Evolutionary conservation across 2,329 filamentous ascomycete genomes (phyloP).

Genomic region (Zymoseptoria ardabiliae): DNA sequence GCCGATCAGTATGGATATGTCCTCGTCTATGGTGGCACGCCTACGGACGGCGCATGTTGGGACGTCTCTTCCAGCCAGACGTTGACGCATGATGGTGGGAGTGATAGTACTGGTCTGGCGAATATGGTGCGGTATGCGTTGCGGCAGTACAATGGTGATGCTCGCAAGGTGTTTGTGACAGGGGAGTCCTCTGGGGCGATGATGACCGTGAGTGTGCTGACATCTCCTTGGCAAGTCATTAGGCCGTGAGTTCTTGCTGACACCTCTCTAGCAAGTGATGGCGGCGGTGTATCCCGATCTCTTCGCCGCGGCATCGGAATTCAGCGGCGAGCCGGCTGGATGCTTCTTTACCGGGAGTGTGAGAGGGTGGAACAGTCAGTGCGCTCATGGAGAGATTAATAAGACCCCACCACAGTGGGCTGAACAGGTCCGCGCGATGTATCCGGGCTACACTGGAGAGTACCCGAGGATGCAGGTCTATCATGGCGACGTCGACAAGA

Average conservation of each 20-base stretch:
- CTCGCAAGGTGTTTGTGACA: slow-evolving; percentile 47
- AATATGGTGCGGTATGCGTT: slow-evolving; percentile 54
- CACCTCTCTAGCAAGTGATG: slow-evolving; percentile 36
- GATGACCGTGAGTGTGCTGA: slow-evolving; percentile 39
- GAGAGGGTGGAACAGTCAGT: slow-evolving; percentile 46
- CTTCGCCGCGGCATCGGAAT: slow-evolving; percentile 45
- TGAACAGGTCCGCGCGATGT: slow-evolving; percentile 41
- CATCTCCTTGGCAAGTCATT: slow-evolving; percentile 36
- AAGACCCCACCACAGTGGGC: slow-evolving; percentile 44
- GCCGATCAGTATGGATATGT: slow-evolving; percentile 52
- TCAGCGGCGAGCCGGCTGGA: slow-evolving; percentile 48
- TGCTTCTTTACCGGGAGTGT: slow-evolving; percentile 45
- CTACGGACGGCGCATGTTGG: slow-evolving; percentile 51
- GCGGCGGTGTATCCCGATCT: slow-evolving; percentile 47
- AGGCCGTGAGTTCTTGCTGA: neutral
- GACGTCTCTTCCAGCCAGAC: slow-evolving; percentile 50
- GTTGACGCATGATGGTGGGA: slow-evolving; percentile 50
- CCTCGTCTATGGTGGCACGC: slow-evolving; percentile 50
- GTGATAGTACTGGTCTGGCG: slow-evolving; percentile 49
- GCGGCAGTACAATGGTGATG: slow-evolving; percentile 46
- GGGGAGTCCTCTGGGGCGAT: slow-evolving; percentile 49
- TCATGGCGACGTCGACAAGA: slow-evolving; percentile 48
- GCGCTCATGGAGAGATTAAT: slow-evolving; percentile 43
- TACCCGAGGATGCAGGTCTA: slow-evolving; percentile 49
- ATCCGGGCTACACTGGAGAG: slow-evolving; percentile 45